phyloP scores from a whole-genome alignment of 441 rosid species.

The Bruguiera hainesii region DNA sequence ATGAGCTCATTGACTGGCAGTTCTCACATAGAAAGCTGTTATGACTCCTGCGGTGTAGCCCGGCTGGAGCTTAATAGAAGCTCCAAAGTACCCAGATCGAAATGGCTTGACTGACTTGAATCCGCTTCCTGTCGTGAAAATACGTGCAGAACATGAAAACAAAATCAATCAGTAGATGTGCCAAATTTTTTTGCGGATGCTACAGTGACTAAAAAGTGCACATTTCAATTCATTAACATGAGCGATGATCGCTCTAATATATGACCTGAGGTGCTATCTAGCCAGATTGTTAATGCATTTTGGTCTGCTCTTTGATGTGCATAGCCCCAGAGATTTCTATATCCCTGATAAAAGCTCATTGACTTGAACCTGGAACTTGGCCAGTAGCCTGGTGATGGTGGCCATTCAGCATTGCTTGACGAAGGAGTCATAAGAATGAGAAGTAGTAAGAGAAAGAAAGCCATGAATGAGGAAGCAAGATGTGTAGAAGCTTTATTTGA shows the following conservation, averaged over 20 bases:
- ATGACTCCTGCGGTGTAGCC: constrained; percentile 99
- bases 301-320: constrained; percentile 65
- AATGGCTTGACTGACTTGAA: constrained; percentile 84
- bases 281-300: constrained; percentile 75
- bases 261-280: constrained; percentile 70
- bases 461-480: constrained; percentile 25
- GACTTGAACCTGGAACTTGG: constrained; percentile 75
- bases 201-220: neutral
- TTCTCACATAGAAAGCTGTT: constrained; percentile 70
- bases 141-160: neutral
- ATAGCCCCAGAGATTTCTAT: constrained; percentile 84
- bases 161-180: neutral
- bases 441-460: constrained; percentile 31
- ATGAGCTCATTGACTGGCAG: neutral
- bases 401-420: constrained; percentile 52
- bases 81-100: constrained; percentile 93
- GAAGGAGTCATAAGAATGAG: constrained; percentile 37
- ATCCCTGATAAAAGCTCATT: constrained; percentile 63
- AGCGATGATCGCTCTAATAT: neutral
- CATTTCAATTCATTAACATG: neutral
- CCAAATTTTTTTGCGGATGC: too few species aligned
- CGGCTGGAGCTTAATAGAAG: constrained; percentile 75
- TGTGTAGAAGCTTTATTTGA: constrained; percentile 14
- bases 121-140: constrained; percentile 64
- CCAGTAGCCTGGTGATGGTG: constrained; percentile 89